phyloP scores from a whole-genome alignment of 139 green algal genomes.

The Edaphochlamys debaryana region DNA sequence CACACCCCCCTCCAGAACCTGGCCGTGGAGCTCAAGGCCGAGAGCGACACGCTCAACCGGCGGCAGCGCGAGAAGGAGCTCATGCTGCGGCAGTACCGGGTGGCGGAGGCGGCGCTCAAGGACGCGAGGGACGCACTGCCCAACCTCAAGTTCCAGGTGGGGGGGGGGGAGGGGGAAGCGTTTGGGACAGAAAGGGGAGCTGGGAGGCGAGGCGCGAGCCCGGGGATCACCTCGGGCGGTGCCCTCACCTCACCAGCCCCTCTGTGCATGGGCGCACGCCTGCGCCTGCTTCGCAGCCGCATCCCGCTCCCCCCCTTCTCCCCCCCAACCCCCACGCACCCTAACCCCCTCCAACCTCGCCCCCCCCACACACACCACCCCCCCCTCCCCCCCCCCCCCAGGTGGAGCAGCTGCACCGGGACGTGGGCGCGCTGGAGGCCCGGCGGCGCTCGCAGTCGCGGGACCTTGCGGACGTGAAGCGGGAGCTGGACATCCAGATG shows the following conservation, averaged over 20 bases:
- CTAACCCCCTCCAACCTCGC: too few species aligned
- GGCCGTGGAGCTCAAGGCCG: conserved; percentile 34
- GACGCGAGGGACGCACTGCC: conserved; percentile 45
- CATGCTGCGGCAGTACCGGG: conserved; percentile 60
- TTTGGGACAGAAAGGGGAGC: too few species aligned
- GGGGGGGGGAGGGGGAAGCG: not conserved
- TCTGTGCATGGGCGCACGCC: too few species aligned
- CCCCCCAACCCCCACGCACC: too few species aligned
- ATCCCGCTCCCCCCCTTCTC: too few species aligned
- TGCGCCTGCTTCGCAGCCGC: too few species aligned
- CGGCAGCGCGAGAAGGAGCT: conserved; percentile 61
- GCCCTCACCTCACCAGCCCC: too few species aligned
- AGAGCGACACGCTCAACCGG: conserved; percentile 51
- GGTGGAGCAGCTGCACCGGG: conserved; percentile 52
- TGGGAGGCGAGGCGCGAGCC: not conserved
- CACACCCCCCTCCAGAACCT: conserved; percentile 36
- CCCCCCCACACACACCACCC: too few species aligned
- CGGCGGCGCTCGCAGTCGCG: conserved; percentile 28
- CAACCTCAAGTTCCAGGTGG: conserved; percentile 55
- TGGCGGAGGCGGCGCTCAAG: conserved; percentile 51
- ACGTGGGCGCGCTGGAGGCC: conserved; percentile 30
- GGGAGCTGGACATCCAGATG: conserved; percentile 74
- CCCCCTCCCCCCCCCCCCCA: too few species aligned
- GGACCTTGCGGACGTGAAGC: conserved; percentile 47
- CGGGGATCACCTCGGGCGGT: too few species aligned